Percentiles rank a stretch among this genome's conserved stretches.
Evolutionary conservation across 2,329 filamentous ascomycete genomes (phyloP).

Genomic region (Aspergillaceae sp.): DNA sequence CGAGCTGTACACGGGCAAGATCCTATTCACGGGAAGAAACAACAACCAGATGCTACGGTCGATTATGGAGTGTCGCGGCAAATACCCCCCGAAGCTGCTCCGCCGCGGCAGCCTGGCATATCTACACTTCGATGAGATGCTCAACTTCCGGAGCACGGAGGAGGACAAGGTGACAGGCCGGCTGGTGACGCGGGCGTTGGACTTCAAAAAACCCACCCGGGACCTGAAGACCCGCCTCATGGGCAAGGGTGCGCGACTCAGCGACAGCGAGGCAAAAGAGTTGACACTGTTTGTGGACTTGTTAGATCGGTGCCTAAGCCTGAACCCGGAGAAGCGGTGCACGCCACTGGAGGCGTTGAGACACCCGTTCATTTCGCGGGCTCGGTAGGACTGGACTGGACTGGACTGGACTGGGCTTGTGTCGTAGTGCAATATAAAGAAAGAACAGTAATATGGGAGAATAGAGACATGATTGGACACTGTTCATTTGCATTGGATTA

Average conservation of each 20-base stretch:
- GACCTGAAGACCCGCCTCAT: constrained; percentile 75
- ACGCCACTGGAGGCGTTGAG: constrained; percentile 77
- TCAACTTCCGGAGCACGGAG: constrained; percentile 78
- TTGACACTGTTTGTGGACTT: constrained; percentile 78
- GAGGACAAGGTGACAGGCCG: constrained; percentile 81
- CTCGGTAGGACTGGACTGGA: constrained; percentile 13
- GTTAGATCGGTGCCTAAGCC: constrained; percentile 73
- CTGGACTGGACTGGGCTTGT: not conserved
- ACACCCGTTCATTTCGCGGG: constrained; percentile 71
- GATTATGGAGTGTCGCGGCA: constrained; percentile 93
- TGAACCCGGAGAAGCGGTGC: constrained; percentile 89
- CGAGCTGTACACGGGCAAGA: constrained; percentile 95
- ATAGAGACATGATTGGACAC: too few relatives aligned
- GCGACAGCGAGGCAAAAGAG: constrained; percentile 65
- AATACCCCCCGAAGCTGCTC: constrained; percentile 80
- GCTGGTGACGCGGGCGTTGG: constrained; percentile 44
- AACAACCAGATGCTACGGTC: constrained; percentile 98
- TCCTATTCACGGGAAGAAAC: constrained; percentile 85
- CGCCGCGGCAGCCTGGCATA: constrained; percentile 68
- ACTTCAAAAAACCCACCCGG: constrained; percentile 60
- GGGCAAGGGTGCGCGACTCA: constrained; percentile 62
- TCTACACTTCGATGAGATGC: constrained; percentile 74
- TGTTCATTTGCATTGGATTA: too few relatives aligned
- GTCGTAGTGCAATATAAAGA: too few relatives aligned
- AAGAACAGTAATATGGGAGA: too few relatives aligned